A percentile compares a stretch with the other conserved stretches of the same genome.
Evolutionary conservation across 805 yeast genomes (phyloP).

Genomic region (Nakazawaea anatomiae): DNA sequence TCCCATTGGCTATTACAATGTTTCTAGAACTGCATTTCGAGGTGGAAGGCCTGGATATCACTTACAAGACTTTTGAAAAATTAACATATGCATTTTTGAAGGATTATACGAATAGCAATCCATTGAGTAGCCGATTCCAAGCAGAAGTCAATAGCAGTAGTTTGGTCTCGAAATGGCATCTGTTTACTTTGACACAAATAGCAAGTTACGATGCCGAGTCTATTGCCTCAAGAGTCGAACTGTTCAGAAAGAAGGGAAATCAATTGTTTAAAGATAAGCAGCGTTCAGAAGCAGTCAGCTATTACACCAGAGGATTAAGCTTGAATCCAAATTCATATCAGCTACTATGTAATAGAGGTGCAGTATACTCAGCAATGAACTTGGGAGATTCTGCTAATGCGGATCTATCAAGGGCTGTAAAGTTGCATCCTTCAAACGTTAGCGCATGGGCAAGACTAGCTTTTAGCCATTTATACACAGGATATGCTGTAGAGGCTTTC

Average conservation of each 20-base stretch:
- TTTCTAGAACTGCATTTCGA: not conserved
- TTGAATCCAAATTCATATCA: slow-evolving; percentile 26
- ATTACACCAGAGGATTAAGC: slow-evolving; percentile 30
- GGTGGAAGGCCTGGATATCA: not conserved
- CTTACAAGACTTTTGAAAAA: not conserved
- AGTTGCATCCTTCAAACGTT: slow-evolving; percentile 26
- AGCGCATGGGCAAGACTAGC: slow-evolving; percentile 35
- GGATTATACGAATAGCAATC: not conserved
- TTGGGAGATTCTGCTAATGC: slow-evolving; percentile 27
- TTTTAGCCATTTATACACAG: slow-evolving; percentile 27
- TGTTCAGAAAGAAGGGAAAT: slow-evolving; percentile 21
- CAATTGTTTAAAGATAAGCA: slow-evolving; percentile 19
- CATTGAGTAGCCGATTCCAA: not conserved
- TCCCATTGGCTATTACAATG: not conserved
- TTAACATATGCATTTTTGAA: not conserved
- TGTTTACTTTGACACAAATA: not conserved
- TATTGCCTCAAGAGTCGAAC: not conserved
- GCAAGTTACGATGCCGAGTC: not conserved
- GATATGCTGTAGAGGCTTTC: slow-evolving; percentile 29
- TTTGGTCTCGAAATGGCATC: not conserved
- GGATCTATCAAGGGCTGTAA: slow-evolving; percentile 27
- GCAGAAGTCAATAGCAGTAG: not conserved
- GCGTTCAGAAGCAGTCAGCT: slow-evolving; percentile 27
- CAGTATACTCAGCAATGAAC: slow-evolving; percentile 30
- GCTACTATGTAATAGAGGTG: slow-evolving; percentile 34